phyloP scores from a whole-genome alignment of 805 yeast species.

The Starmerella tilneyi region DNA sequence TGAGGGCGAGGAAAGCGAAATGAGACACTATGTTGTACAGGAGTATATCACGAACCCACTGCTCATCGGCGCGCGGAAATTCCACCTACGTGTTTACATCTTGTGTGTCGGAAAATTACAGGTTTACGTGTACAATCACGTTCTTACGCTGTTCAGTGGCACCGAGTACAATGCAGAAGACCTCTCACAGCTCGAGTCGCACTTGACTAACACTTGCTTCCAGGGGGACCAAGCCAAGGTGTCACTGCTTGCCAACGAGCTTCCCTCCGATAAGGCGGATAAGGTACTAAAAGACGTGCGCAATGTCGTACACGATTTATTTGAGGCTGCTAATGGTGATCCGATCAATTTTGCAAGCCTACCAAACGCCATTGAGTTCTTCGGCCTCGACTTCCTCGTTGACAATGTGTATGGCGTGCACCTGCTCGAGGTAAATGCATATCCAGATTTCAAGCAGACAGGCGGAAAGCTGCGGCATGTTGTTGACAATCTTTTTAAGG shows the following conservation, averaged over 20 bases:
- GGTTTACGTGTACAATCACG: slow-evolving; percentile 70
- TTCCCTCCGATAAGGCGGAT: slow-evolving; percentile 30
- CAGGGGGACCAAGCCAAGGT: slow-evolving; percentile 52
- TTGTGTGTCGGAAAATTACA: slow-evolving; percentile 60
- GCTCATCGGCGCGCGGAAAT: slow-evolving; percentile 61
- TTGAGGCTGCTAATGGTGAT: slow-evolving; percentile 76
- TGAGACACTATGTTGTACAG: slow-evolving; percentile 82
- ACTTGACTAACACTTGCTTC: slow-evolving; percentile 86
- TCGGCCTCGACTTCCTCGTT: slow-evolving; percentile 81
- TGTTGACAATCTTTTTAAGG: slow-evolving; percentile 57
- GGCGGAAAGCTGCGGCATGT: slow-evolving; percentile 61
- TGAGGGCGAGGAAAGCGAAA: slow-evolving; percentile 49
- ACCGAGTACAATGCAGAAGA: slow-evolving; percentile 36
- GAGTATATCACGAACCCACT: slow-evolving; percentile 65
- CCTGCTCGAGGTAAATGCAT: slow-evolving; percentile 79
- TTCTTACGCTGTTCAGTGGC: slow-evolving; percentile 74
- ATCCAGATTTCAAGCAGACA: slow-evolving; percentile 94
- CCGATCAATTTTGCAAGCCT: slow-evolving; percentile 77
- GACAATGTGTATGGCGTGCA: slow-evolving; percentile 43
- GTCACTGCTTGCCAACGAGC: slow-evolving; percentile 53
- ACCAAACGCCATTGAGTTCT: slow-evolving; percentile 71
- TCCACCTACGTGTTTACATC: slow-evolving; percentile 81
- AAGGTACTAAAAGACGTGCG: slow-evolving; percentile 42
- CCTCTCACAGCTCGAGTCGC: slow-evolving; percentile 48
- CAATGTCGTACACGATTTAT: slow-evolving; percentile 55